Conservation (phyloP, 139 green algal species). For the Volvox africanus region DNA sequence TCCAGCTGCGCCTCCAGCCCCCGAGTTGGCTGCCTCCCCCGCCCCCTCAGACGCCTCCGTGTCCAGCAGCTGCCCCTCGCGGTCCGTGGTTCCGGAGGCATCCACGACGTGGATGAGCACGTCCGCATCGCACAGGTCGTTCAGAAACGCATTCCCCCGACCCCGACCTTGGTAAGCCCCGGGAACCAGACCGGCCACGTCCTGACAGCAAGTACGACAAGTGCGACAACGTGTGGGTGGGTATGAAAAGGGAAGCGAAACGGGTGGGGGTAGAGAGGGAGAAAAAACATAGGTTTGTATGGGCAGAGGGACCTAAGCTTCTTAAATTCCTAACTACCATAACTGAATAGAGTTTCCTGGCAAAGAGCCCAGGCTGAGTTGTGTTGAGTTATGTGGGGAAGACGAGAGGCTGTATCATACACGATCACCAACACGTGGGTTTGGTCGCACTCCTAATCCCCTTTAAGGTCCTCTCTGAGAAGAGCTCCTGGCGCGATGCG, state of each 20-base stretch:
- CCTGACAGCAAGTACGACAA: background rate
- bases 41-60: background rate
- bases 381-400: too few species aligned
- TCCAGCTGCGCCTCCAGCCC: background rate
- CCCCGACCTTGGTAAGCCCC: conserved; percentile 66
- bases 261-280: background rate
- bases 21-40: background rate
- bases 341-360: too few species aligned
- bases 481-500: too few species aligned
- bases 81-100: conserved; percentile 63
- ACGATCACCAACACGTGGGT: too few species aligned
- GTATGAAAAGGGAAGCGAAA: background rate
- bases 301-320: too few species aligned
- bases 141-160: conserved; percentile 73
- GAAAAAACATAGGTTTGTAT: background rate
- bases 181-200: conserved; percentile 73
- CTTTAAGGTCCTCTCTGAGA: too few species aligned
- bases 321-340: too few species aligned
- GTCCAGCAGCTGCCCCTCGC: conserved; percentile 50
- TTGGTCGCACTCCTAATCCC: too few species aligned
- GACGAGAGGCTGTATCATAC: too few species aligned
- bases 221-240: too few species aligned
- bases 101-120: conserved; percentile 61
- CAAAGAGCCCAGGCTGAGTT: too few species aligned
- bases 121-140: conserved; percentile 73